Base-by-base conservation (phyloP, 2,329 filamentous ascomycete species). In the Fusarium duplospermum region DNA sequence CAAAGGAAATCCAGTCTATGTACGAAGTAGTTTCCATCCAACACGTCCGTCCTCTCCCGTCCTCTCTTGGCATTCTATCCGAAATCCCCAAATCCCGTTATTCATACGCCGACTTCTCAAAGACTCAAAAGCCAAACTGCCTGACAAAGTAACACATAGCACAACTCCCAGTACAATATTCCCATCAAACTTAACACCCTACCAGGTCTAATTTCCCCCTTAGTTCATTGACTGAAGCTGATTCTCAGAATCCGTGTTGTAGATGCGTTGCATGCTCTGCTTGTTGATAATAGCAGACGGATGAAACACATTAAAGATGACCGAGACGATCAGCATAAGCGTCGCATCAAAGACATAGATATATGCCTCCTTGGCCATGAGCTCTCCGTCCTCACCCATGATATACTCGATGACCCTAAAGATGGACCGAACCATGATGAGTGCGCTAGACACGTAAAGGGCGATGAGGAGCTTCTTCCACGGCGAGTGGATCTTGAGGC, bases 341-440 rank as follows among this genome's bases (percentile, higher is more conserved):
- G 76, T 5, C 1, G 81, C 78, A 63, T 84, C 82, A 16, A 84
- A 82, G 6, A 82, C 20, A 27, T 83, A 84, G 2, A 82, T 52
- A 11, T 73, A 79, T 6, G 64, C 67, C 64, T 83, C 82, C 8
- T 81, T 77, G 13, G 60, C 38, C 16, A 82, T 66, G 0, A 83
- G 57, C 4, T 72, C 79, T 0, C 80, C 81, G n/a, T 69, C 72
- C 1, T 75, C 64, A 0, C 82, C 81, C 61, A 79, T 73, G 1
- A 73, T 71, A 62, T 85, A 86, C 71, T 86, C 85, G 11, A 84
- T 69, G 2, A 83, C 79, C 22, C 85, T 80, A 57, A 84, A 83
- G 9, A 84, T 59, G 13, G 81, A 83, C 22, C 85, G 77, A 4
- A 85, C 70, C 42, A 84, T 77, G 40, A 86, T 84, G 13, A 84